phyloP scores from a whole-genome alignment of 805 yeast species.

The Candida hungchunana region DNA sequence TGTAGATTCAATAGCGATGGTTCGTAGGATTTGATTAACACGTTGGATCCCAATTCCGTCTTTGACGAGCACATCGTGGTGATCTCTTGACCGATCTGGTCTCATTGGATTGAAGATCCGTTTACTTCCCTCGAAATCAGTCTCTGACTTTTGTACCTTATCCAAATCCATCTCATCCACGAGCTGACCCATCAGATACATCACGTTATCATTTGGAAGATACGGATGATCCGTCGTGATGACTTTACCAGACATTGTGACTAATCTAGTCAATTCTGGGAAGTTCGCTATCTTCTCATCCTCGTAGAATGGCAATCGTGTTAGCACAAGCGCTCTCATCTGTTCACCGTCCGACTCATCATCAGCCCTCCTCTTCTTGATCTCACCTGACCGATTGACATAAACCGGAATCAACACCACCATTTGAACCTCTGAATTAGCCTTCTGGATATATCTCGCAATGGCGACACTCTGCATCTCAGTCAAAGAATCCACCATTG shows the following conservation, averaged over 20 bases:
- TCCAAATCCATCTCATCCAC: conserved; percentile 43
- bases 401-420: conserved; percentile 53
- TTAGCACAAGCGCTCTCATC: conserved; percentile 42
- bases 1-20: conserved; percentile 12
- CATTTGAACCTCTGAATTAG: conserved; percentile 43
- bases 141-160: conserved; percentile 17
- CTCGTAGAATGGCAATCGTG: conserved; percentile 66
- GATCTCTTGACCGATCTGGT: background rate
- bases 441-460: conserved; percentile 58
- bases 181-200: conserved; percentile 38
- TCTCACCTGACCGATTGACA: conserved; percentile 21
- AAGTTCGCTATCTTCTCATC: conserved; percentile 65
- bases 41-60: conserved; percentile 25
- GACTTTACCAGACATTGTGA: conserved; percentile 30
- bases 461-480: conserved; percentile 47
- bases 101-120: conserved; percentile 20
- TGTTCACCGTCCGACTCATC: conserved; percentile 20
- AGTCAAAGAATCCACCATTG: conserved; percentile 50
- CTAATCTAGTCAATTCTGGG: conserved; percentile 33
- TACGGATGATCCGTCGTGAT: conserved; percentile 23
- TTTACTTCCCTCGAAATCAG: conserved; percentile 22
- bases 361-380: conserved; percentile 24
- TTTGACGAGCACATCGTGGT: conserved; percentile 25
- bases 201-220: conserved; percentile 36
- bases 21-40: conserved; percentile 15